phyloP scores from a whole-genome alignment of 345 rosid species.

The Cochlearia excelsa region DNA sequence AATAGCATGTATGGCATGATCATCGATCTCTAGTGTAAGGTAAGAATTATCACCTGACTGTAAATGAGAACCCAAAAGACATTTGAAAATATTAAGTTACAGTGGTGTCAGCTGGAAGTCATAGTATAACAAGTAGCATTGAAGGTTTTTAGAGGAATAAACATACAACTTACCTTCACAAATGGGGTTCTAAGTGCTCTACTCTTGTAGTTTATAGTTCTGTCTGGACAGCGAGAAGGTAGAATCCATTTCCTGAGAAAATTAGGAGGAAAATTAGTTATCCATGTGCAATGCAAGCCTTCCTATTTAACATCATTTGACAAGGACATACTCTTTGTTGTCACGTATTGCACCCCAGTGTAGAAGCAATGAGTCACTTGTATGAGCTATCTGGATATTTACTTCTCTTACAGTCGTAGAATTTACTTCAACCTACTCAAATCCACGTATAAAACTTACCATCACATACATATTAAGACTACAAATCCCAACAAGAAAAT shows the following conservation, averaged over 20 bases:
- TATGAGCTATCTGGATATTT: constrained; percentile 53
- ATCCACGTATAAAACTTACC: constrained; percentile 22
- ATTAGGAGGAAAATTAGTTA: neutral
- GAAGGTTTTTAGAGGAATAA: constrained; percentile 4
- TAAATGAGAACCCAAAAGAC: constrained; percentile 23
- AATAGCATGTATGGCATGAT: constrained; percentile 67
- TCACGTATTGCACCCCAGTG: constrained; percentile 90
- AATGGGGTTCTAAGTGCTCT: constrained; percentile 94
- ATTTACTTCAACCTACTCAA: constrained; percentile 63
- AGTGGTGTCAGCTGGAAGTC: constrained; percentile 9
- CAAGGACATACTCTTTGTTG: constrained; percentile 58
- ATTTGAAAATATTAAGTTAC: constrained; percentile 24
- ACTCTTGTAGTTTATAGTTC: constrained; percentile 76
- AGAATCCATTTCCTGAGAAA: constrained; percentile 78
- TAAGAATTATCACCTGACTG: constrained; percentile 66
- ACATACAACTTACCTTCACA: constrained; percentile 51
- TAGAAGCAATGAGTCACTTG: constrained; percentile 65
- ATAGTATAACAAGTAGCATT: constrained; percentile 19
- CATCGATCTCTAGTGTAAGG: constrained; percentile 76
- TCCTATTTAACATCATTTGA: constrained; percentile 17
- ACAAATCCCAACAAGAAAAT: constrained; percentile 16
- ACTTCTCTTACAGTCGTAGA: constrained; percentile 45
- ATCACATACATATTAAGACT: constrained; percentile 11
- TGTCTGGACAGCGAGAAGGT: constrained; percentile 75
- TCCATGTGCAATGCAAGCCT: neutral